Conservation (phyloP, 1,284 basidiomycete species). For the Mycena citricolor region DNA sequence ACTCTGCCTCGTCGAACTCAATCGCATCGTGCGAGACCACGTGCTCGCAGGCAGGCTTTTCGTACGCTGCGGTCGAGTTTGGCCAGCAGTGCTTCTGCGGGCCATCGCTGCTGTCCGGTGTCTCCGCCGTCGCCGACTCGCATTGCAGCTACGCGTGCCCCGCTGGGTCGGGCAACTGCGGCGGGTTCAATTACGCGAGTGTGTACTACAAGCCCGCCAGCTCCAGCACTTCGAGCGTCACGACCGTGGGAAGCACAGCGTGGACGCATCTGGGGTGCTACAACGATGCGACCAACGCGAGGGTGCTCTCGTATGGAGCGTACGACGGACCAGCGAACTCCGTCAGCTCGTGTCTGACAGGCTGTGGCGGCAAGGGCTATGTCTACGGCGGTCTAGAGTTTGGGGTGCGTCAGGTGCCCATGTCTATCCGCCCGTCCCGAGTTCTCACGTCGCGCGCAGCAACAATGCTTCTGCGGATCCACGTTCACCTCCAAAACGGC, state of each 20-base stretch:
- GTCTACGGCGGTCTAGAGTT: conserved; percentile 33
- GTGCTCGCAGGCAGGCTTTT: too few species aligned
- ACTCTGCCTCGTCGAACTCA: too few species aligned
- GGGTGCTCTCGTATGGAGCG: too few species aligned
- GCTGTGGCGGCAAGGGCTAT: conserved; percentile 28
- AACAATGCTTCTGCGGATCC: conserved; percentile 21
- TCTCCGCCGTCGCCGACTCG: too few species aligned
- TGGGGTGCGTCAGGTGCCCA: conserved; percentile 29
- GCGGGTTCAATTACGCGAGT: too few species aligned
- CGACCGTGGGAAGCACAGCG: conserved; percentile 3
- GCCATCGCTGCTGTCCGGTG: too few species aligned
- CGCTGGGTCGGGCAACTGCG: too few species aligned
- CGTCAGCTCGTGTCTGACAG: conserved; percentile 28
- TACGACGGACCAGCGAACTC: conserved; percentile 25
- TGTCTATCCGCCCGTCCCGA: neutral
- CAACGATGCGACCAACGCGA: conserved; percentile 26
- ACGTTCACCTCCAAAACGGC: conserved; percentile 19
- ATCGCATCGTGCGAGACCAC: too few species aligned
- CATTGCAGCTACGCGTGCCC: too few species aligned
- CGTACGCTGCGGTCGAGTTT: too few species aligned
- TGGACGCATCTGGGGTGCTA: conserved; percentile 34
- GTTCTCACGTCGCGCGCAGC: conserved; percentile 1
- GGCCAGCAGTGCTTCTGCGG: too few species aligned
- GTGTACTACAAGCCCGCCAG: too few species aligned
- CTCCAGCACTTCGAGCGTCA: conserved; percentile 8